Evolutionary conservation across 1,284 basidiomycete genomes (phyloP), one percentile per base, ranked within the genome.

Genomic region (Papiliotrema fonsecae): DNA sequence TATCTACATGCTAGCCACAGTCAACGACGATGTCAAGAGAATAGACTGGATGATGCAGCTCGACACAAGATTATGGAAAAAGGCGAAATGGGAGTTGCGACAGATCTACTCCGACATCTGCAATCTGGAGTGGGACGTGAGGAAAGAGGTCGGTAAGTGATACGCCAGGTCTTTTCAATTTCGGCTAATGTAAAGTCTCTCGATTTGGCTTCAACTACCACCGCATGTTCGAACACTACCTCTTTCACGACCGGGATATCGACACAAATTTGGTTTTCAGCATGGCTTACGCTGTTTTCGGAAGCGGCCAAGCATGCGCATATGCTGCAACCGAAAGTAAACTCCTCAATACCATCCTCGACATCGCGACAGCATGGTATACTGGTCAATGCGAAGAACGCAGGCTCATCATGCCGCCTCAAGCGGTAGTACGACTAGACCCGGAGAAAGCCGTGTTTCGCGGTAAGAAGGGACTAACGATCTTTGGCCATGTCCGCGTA

Each of bases 401-500:
- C 56, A 79, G 79, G 21, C 84, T 89, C 55, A 62, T 78, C 11
- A 80, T 81, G 50, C 79, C 78, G 19, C 77, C 78, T 31, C 67
- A 48, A 26, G 52, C 51, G 24, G 49, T 54, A 18, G 47, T 40
- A 28, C 30, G 75, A 27, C 53, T 55, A 31, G 76, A 49, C 11
- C 44, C 45, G 5, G 32, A 39, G 22, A 82, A 82, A 22, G 81
- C 83, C 50, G 85, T 87, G 0, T 94, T 94, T 81, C 86, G 88
- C 65, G 89, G 88, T 19, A 96, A 96, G 68, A 86, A 91, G 16
- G 94, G 93, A 73, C 85, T 91, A 81, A 84, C 87, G 0, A 82
- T 94, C 27, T 88, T 96, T 71, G 84, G 83, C 56, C 87, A 92
- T 67, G 77, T 93, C 26, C 64, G 69, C 18, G 58, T 61, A 22